Evolutionary conservation across 2,329 filamentous ascomycete genomes (phyloP), one percentile per base, ranked within the genome.

Genomic region (Talaromyces atroroseus): DNA sequence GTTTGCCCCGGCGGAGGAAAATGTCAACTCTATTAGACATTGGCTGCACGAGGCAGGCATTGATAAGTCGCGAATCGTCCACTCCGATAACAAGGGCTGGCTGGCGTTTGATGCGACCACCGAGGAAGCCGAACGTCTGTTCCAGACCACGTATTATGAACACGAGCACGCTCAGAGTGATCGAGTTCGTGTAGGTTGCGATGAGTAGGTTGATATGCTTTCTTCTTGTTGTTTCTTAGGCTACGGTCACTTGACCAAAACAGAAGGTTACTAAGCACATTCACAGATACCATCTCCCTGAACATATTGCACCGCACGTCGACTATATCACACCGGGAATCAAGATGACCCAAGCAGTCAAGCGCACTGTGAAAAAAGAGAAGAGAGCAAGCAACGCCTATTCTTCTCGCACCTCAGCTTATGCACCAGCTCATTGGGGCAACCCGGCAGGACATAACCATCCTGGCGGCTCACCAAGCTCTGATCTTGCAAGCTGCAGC

Each of bases 21-120:
- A 60, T 21, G 58, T 67, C 10, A 53, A 61, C 16, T 54, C 58
- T 16, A 63, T 68, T 29, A 57, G 52, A 29, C 56, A 62, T 16
- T 69, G 66, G 66, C 54, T 68, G 16, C 56, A 61, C 14, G 53
- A 52, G 36, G 40, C 59, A 46, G 58, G 60, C 40, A 61, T 64
- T 45, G 52, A 55, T 44, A 46, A 57, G 16, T 46, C 59, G 10
- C 58, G 62, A 14, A 62, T 70, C 52, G 63, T 62, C 8, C 67
- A 69, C 46, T 64, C 65, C 2, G 63, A 67, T 32, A 70, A 70
- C 60, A 69, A 69, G 54, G 64, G 59, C 18, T 69, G 66, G 67
- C 57, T 69, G 4, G 65, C 64, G 7, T 68, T 69, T 52, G 66
- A 68, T 58, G 67, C 66, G 10, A 61, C 63, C 11, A 60, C 60